Base-by-base conservation (phyloP, 176 grass and related monocot genomes). In the Chrysopogon serrulatus region DNA sequence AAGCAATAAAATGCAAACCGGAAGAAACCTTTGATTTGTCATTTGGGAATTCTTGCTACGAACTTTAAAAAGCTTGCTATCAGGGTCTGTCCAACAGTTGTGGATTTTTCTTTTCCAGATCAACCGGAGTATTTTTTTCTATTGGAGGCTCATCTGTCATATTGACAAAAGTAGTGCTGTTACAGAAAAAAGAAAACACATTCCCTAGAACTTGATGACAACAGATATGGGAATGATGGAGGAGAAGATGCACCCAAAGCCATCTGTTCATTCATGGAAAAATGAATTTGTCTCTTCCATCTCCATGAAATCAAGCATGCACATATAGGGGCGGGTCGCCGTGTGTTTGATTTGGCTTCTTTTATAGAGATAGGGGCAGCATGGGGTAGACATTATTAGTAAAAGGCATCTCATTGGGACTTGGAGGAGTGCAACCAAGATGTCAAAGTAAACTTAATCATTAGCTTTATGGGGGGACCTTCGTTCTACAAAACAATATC, bases 11-110 rank as follows among this genome's bases (percentile, higher is more conserved):
- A 16, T 8, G 59, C 79, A 62, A 72, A 82, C 1, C 26, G 31
- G 81, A 47, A 85, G 48, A 33, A 82, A 98, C 96, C 96, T 98
- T 98, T 30, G 96, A 94, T 89, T 98, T 98, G 71, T 98, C 96
- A 65, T 85, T 66, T 3, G 90, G 78, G 85, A 94, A 71, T 92
- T 96, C 87, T 85, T 91, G 81, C 93, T 91, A 49, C 91, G 96
- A 32, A 98, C 91, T 96, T 96, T 96, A 98, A 96, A n/a, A 30
- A 85, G 78, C 14, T 95, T 98, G 82, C 90, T 83, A 65, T 96
- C 93, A 51, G 96, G 96, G 72, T 90, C 79, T 74, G 59, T 85
- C 91, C 91, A 98, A 83, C 96, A 98, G 87, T 96, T 95, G 37
- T 91, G n/a, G 91, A 30, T 73, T 88, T 81, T 96, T 94, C 67